A percentile compares a stretch with the other conserved stretches of the same genome.
Evolutionary conservation across 2,329 filamentous ascomycete genomes (phyloP).

Genomic region (Penicillium sp.): DNA sequence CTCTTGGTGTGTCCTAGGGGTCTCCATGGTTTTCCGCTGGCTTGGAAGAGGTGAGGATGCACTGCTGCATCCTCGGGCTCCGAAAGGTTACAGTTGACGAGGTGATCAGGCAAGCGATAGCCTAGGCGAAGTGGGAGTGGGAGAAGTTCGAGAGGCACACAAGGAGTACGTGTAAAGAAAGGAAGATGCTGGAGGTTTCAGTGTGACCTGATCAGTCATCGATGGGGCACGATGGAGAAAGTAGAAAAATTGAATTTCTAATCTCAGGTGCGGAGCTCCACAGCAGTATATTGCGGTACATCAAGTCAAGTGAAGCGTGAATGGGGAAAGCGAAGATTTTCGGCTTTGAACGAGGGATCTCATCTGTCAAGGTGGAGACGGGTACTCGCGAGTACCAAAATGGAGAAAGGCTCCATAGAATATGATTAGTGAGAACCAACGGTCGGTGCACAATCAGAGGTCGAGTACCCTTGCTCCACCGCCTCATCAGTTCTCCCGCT

Average conservation of each 20-base stretch:
- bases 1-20: constrained; percentile 6
- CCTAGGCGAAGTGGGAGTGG: background rate
- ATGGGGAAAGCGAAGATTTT: background rate
- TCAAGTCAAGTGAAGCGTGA: constrained; percentile 1
- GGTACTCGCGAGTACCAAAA: constrained; percentile 1
- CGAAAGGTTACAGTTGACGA: background rate
- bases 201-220: constrained; percentile 4
- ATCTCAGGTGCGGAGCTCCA: constrained; percentile 1
- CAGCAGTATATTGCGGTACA: constrained; percentile 4
- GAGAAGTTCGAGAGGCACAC: background rate
- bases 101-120: background rate
- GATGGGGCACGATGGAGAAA: background rate
- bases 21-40: constrained; percentile 18
- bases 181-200: background rate
- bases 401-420: constrained; percentile 11
- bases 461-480: constrained; percentile 16
- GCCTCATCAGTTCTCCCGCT: constrained; percentile 10
- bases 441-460: constrained; percentile 10
- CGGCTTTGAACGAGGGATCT: constrained; percentile 2
- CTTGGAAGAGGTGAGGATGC: constrained; percentile 4
- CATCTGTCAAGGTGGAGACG: constrained; percentile 18
- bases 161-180: background rate
- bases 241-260: constrained; percentile 11
- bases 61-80: constrained; percentile 16
- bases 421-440: constrained; percentile 11